phyloP scores from a whole-genome alignment of 2,329 filamentous ascomycete species.

The Acrocalymma vagum region DNA sequence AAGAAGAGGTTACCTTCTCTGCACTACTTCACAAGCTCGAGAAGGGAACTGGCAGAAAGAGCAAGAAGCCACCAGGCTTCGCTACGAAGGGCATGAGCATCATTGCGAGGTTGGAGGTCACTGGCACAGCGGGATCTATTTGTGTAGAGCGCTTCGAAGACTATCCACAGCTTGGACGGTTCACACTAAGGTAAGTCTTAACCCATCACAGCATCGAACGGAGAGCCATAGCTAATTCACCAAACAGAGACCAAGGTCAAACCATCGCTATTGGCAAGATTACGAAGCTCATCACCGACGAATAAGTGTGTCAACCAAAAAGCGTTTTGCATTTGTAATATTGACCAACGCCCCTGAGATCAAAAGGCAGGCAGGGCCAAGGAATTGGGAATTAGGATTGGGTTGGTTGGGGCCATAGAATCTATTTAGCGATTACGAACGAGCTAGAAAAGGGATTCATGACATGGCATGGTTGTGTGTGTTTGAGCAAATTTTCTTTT shows the following conservation, averaged over 20 bases:
- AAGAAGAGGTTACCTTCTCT: constrained; percentile 95
- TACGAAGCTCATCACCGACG: constrained; percentile 76
- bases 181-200: constrained; percentile 35
- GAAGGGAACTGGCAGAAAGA: constrained; percentile 92
- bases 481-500: too few species aligned
- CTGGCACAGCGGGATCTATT: constrained; percentile 82
- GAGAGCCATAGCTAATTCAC: constrained; percentile 31
- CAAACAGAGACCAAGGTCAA: constrained; percentile 74
- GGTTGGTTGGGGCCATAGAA: too few species aligned
- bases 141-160: constrained; percentile 96
- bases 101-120: constrained; percentile 90
- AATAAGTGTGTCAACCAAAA: too few species aligned
- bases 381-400: too few species aligned
- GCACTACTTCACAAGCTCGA: constrained; percentile 91
- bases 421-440: too few species aligned
- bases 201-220: background rate
- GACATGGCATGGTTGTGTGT: too few species aligned
- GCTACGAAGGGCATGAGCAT: constrained; percentile 84
- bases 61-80: constrained; percentile 91
- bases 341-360: too few species aligned
- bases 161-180: constrained; percentile 73
- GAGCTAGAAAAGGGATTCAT: too few species aligned
- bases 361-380: too few species aligned
- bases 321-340: too few species aligned
- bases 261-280: constrained; percentile 99